A percentile compares a stretch with the other conserved stretches of the same genome.
phyloP scores from a whole-genome alignment of 441 rosid genomes.

The Iberis amara region DNA sequence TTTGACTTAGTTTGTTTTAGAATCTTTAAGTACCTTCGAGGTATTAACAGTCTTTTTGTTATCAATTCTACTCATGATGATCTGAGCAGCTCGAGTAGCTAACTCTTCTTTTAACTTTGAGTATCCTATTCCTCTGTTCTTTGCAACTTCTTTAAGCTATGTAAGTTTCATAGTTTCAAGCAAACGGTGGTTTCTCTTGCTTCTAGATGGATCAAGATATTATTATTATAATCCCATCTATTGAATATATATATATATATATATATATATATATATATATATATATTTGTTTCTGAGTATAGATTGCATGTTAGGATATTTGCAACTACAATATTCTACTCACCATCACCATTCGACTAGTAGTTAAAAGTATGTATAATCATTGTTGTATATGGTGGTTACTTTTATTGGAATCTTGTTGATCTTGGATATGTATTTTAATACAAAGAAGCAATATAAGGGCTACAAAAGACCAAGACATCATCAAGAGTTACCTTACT shows the following conservation, averaged over 20 bases:
- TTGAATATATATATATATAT: no score
- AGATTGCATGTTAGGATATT: no score
- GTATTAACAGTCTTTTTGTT: slow-evolving; percentile 12
- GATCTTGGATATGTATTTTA: slow-evolving; percentile 22
- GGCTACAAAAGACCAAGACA: slow-evolving; percentile 70
- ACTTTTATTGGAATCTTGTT: background rate
- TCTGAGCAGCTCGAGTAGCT: slow-evolving; percentile 41
- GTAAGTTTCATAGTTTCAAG: slow-evolving; percentile 53
- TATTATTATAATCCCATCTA: no score
- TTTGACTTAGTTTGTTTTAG: slow-evolving; percentile 21
- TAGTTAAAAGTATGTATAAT: slow-evolving; percentile 9
- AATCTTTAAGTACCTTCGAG: slow-evolving; percentile 18
- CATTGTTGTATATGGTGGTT: background rate
- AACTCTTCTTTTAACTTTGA: slow-evolving; percentile 54
- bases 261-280: no score
- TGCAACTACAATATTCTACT: no score
- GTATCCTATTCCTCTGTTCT: slow-evolving; percentile 59
- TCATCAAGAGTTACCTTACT: slow-evolving; percentile 49
- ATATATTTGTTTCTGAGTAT: no score
- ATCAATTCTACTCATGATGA: slow-evolving; percentile 18
- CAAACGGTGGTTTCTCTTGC: slow-evolving; percentile 25
- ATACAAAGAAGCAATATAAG: slow-evolving; percentile 69
- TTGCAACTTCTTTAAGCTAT: slow-evolving; percentile 59
- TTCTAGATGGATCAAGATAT: no score
- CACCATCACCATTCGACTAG: no score